phyloP scores from a whole-genome alignment of 768 basidiomycete species.

The Phaeolepiota aurea region DNA sequence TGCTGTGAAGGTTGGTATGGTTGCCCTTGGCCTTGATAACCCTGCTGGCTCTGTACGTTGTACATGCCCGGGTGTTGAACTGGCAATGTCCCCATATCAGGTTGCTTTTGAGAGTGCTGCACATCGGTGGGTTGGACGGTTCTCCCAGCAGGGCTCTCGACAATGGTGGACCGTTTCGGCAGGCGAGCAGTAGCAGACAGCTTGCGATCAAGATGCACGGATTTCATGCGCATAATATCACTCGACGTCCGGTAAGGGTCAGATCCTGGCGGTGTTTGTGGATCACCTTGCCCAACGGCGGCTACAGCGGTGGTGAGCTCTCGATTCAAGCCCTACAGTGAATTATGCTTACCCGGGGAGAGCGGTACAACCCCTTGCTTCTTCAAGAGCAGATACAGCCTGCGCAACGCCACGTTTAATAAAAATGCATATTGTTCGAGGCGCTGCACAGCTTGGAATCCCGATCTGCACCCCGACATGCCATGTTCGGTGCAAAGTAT shows the following conservation, averaged over 20 bases:
- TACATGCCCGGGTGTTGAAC: slow-evolving; percentile 17
- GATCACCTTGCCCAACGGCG: slow-evolving; percentile 16
- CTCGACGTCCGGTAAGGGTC: slow-evolving; percentile 81
- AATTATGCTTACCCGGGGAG: slow-evolving; percentile 49
- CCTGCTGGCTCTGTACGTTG: slow-evolving; percentile 21
- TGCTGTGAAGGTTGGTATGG: slow-evolving; percentile 14
- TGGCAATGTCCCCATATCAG: slow-evolving; percentile 30
- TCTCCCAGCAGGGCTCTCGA: slow-evolving; percentile 89
- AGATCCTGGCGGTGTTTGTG: slow-evolving; percentile 33
- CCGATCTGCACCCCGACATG: slow-evolving; percentile 53
- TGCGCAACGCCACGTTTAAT: slow-evolving; percentile 87
- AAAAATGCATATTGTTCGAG: slow-evolving; percentile 97
- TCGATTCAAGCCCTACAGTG: slow-evolving; percentile 5
- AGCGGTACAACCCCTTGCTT: slow-evolving; percentile 87
- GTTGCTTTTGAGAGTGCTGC: slow-evolving; percentile 36
- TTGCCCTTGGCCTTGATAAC: slow-evolving; percentile 26
- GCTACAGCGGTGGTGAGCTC: slow-evolving; percentile 8
- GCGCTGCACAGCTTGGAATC: slow-evolving; percentile 88
- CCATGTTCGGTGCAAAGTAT: slow-evolving; percentile 78
- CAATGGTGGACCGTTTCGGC: slow-evolving; percentile 90
- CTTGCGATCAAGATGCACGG: slow-evolving; percentile 91
- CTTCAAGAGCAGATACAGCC: slow-evolving; percentile 81
- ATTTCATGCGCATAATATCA: slow-evolving; percentile 93
- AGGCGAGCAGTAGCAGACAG: slow-evolving; percentile 87
- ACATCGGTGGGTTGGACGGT: slow-evolving; percentile 70